Base-by-base conservation (phyloP, 139 green algal genomes). In the Astrephomene gubernaculifera region DNA sequence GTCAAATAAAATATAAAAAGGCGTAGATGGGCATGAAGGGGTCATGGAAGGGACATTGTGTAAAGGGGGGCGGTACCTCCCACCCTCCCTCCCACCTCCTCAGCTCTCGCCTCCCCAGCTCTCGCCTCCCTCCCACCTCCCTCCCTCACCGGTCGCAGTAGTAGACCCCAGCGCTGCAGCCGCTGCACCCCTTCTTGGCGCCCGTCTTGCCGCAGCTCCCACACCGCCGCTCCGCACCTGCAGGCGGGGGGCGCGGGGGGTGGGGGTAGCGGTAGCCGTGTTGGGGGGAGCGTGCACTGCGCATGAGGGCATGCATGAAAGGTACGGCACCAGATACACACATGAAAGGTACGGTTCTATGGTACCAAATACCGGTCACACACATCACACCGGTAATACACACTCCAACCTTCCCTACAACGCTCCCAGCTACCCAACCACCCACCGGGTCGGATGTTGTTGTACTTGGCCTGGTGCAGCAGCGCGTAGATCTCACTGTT, bases 121-220 rank as follows among this genome's bases (percentile, higher is more conserved):
- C 49, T 67, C 7, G 19, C 24, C 12, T 7, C 31, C 19, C 57
- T 67, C 19, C 17, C 21, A 21, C 31, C 29, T 27, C 38, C 39
- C 17, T 29, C 3, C n/a, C 73, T 22, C 53, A 81, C 73, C 73
- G 35, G 52, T 35, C 38, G 73, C 73, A 81, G 73, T 81, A 81
- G 52, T 64, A 33, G 4, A 53, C 54, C 6, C 21, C 52, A 4
- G 33, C 72, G 33, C 73, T 22, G 49, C 73, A 68, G 31, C 73
- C 73, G 45, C 31, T 19, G 35, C 73, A 81, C 9, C 35, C 31
- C 73, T 69, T 69, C 35, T 45, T 44, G 1, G 73, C 73, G 10
- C 53, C 73, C 43, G 35, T 53, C 53, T 81, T 81, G 49, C 73
- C 52, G 73, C 73, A 81, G 52, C 36, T 27, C 33, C 35, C 73